phyloP scores from a whole-genome alignment of 2,329 filamentous ascomycete genomes.

The Penicillium glabrum region DNA sequence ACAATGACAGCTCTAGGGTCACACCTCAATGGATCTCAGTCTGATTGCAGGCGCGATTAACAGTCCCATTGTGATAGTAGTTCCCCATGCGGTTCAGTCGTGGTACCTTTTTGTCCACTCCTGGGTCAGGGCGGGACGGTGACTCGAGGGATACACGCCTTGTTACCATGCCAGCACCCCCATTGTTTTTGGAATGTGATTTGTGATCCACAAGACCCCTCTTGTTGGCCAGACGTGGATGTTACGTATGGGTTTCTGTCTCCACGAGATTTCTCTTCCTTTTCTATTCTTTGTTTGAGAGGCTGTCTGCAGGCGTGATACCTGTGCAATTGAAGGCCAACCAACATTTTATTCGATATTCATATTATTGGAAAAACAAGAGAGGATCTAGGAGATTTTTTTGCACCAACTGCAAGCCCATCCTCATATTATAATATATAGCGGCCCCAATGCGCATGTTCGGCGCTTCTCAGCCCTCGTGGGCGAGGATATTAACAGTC shows the following conservation, averaged over 20 bases:
- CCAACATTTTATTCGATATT: background rate
- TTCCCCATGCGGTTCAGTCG: slow-evolving; percentile 10
- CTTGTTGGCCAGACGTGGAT: background rate
- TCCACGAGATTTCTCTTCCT: background rate
- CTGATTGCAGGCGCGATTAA: background rate
- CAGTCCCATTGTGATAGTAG: background rate
- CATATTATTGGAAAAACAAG: background rate
- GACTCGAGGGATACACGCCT: slow-evolving; percentile 17
- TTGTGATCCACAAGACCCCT: slow-evolving; percentile 9
- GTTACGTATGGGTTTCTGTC: background rate
- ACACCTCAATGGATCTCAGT: slow-evolving; percentile 3
- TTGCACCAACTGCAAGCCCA: background rate
- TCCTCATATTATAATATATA: background rate
- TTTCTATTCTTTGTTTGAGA: background rate
- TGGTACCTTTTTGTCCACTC: slow-evolving; percentile 1
- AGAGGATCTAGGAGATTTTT: background rate
- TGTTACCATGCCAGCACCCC: slow-evolving; percentile 28
- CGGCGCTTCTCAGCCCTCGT: slow-evolving; percentile 13
- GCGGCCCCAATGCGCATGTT: slow-evolving; percentile 11
- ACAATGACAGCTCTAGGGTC: slow-evolving; percentile 11
- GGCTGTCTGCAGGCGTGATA: background rate
- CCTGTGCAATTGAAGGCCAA: background rate
- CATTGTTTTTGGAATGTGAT: slow-evolving; percentile 21
- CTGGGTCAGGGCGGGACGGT: slow-evolving; percentile 7
- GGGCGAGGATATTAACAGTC: slow-evolving; percentile 15